phyloP scores from a whole-genome alignment of 164 flowering plant species.

The Brasenia schreberi region DNA sequence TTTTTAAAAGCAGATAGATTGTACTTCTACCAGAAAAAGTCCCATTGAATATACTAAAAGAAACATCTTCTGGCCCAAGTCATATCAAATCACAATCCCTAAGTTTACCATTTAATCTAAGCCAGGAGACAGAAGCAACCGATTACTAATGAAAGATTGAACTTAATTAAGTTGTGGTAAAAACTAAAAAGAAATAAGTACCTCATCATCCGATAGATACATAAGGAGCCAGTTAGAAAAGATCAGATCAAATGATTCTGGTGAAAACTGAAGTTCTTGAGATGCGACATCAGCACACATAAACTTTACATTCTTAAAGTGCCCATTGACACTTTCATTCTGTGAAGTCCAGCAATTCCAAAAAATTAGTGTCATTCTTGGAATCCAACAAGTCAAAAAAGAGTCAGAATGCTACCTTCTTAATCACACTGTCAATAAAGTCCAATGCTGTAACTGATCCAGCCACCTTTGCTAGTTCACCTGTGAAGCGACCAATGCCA shows the following conservation, averaged over 20 bases:
- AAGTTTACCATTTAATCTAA: too few species aligned
- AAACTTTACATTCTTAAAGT: constrained; percentile 65
- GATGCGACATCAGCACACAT: constrained; percentile 92
- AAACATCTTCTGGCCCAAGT: too few species aligned
- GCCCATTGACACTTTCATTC: constrained; percentile 78
- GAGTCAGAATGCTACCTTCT: constrained; percentile 37
- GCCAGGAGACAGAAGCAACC: too few species aligned
- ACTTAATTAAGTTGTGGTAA: too few species aligned
- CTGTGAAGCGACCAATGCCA: constrained; percentile 93
- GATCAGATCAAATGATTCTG: constrained; percentile 68
- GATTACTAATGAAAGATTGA: too few species aligned
- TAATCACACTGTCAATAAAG: constrained; percentile 75
- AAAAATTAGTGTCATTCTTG: not conserved
- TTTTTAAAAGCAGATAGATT: too few species aligned
- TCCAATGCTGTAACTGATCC: constrained; percentile 64
- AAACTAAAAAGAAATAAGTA: constrained; percentile 6
- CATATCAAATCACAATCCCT: too few species aligned
- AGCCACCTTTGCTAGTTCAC: constrained; percentile 81
- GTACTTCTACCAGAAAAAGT: too few species aligned
- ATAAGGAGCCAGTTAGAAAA: constrained; percentile 92
- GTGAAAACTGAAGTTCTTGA: constrained; percentile 44
- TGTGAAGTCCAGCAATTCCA: constrained; percentile 20
- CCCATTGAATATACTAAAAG: too few species aligned
- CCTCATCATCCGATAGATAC: constrained; percentile 95
- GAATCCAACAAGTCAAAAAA: not conserved